These are phyloP conservation scores for Gonapodya sp. DNA, from an alignment of 192 early-diverging fungal genomes.

Conservation along the genomic window DNA sequence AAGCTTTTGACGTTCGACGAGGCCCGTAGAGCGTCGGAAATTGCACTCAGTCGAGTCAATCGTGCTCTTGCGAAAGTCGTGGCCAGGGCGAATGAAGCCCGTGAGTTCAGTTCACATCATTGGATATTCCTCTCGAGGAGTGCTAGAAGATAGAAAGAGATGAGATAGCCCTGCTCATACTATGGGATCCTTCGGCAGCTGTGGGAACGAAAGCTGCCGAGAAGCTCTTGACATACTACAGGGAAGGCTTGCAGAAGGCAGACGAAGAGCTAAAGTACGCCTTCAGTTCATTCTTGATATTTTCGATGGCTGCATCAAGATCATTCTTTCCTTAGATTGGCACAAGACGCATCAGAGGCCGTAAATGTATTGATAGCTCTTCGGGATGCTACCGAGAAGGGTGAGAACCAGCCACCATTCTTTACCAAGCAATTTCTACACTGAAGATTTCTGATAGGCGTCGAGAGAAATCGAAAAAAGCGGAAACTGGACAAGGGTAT, in stretches of 20 bases:
- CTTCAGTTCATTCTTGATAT: too few species aligned
- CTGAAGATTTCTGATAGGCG: not conserved
- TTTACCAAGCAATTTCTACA: too few species aligned
- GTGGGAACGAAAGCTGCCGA: not conserved
- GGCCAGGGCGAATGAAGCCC: too few species aligned
- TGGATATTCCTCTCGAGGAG: too few species aligned
- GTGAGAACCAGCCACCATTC: not conserved
- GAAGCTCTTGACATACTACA: not conserved
- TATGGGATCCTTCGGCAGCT: too few species aligned
- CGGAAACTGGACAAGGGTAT: constrained; percentile 1
- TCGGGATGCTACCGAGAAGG: not conserved
- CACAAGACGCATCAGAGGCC: not conserved
- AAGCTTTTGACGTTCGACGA: not conserved
- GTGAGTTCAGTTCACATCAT: too few species aligned
- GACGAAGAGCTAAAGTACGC: not conserved
- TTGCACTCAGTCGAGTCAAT: not conserved
- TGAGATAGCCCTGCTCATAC: too few species aligned
- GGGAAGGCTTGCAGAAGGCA: not conserved
- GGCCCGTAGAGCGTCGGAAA: not conserved
- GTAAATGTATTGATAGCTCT: not conserved
- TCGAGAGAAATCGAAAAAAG: not conserved
- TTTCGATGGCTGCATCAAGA: too few species aligned
- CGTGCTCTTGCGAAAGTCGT: not conserved
- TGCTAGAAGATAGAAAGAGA: too few species aligned
- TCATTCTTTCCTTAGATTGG: not conserved